A percentile compares a stretch with the other conserved stretches of the same genome.
These are phyloP conservation scores for Populus simonii DNA, from an alignment of 345 rosid genomes.

Conservation along the genomic window DNA sequence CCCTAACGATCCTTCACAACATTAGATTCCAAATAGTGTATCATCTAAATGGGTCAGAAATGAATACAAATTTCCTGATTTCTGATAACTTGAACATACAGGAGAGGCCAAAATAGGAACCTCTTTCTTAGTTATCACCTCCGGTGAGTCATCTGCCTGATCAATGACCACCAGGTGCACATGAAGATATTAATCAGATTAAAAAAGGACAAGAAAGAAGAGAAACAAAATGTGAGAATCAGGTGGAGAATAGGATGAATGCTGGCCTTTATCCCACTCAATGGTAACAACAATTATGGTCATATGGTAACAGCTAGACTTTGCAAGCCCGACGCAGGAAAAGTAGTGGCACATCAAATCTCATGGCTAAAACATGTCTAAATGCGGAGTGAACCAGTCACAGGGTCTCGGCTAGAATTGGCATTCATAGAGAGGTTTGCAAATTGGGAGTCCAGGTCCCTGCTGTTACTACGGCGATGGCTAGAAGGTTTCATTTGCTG, in stretches of 20 bases:
- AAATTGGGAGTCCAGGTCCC: slow-evolving; percentile 88
- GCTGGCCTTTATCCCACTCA: slow-evolving; percentile 29
- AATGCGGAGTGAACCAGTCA: slow-evolving; percentile 58
- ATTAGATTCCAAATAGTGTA: slow-evolving; percentile 11
- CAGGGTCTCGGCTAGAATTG: slow-evolving; percentile 55
- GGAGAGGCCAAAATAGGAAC: slow-evolving; percentile 23
- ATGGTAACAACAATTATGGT: slow-evolving; percentile 22
- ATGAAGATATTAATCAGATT: slow-evolving; percentile 29
- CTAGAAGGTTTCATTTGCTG: slow-evolving; percentile 54
- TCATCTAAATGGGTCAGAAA: slow-evolving; percentile 13
- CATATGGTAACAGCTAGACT: slow-evolving; percentile 3
- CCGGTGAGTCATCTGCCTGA: slow-evolving; percentile 60
- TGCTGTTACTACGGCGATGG: slow-evolving; percentile 65
- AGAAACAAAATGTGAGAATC: slow-evolving; percentile 26
- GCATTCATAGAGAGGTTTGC: slow-evolving; percentile 74
- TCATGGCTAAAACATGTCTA: slow-evolving; percentile 35
- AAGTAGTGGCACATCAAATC: slow-evolving; percentile 22
- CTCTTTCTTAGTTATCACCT: slow-evolving; percentile 57
- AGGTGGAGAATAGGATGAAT: slow-evolving; percentile 19
- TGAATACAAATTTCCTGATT: slow-evolving; percentile 11
- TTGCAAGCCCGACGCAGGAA: neutral
- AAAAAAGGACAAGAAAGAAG: slow-evolving; percentile 14
- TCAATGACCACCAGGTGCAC: slow-evolving; percentile 69
- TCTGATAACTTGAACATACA: slow-evolving; percentile 22
- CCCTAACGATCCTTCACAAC: slow-evolving; percentile 17